Base-by-base conservation (phyloP, 2,329 filamentous ascomycete species). In the Magnaporthiopsis incrustans region DNA sequence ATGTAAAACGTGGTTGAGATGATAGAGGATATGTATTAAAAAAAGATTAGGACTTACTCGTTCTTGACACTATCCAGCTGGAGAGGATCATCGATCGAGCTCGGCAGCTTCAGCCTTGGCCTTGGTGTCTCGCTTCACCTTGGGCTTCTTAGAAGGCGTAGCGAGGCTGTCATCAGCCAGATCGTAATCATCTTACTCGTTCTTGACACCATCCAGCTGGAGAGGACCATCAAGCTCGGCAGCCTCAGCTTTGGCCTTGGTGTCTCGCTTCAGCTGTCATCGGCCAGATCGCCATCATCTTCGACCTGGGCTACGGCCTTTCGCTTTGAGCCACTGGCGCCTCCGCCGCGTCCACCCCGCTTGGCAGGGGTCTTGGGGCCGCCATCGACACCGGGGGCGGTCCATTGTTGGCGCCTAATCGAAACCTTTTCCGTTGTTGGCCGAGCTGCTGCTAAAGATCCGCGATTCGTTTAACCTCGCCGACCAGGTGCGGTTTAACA, bases 111-210 rank as follows among this genome's bases (percentile, higher is more conserved):
- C 53, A 22, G 33, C 4, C 33, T 63, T 62, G 11, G 18, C 2
- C 1, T 63, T 33, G 18, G 8, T 7, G 2, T 60, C 30, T 3
- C 25, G 35, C 4, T 30, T 30, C 30, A 30, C n/a, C n/a, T n/a
- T n/a, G n/a, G n/a, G n/a, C n/a, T n/a, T n/a, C n/a, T n/a, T n/a
- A n/a, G n/a, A n/a, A n/a, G n/a, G n/a, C n/a, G n/a, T n/a, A n/a
- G n/a, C n/a, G n/a, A n/a, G n/a, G 4, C 30, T n/a, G n/a, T 33
- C 60, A 2, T 61, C 60, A 2, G 4, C 44, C 22, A 60, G 32
- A 25, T 60, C 58, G n/a, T 59, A 56, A 1, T 50, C 57, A 10
- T 63, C 53, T 58, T 58, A 63, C 61, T 63, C 61, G 1, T 32
- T n/a, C 15, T 63, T 63, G 53, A 63, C 7, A 10, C 18, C 44